Percentiles rank a stretch among this genome's conserved stretches.
Conservation (phyloP, 495 filamentous ascomycete species). For the Evansstolkia leycettana region DNA sequence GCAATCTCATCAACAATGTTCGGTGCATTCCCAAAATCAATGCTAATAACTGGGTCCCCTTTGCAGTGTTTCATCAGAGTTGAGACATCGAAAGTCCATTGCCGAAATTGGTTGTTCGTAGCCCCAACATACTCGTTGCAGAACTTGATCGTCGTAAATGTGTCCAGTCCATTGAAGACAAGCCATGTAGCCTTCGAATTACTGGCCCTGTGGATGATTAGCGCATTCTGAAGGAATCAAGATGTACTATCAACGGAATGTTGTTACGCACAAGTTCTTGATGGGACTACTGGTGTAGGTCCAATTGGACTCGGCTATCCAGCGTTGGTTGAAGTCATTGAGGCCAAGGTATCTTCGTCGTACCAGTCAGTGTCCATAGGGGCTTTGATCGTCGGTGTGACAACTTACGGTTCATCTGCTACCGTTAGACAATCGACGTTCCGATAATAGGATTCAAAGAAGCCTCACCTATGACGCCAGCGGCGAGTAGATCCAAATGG, state of each 20-base stretch:
- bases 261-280: slow-evolving; percentile 27
- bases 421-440: too few species aligned
- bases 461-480: slow-evolving; percentile 31
- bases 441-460: background rate
- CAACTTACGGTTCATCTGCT: slow-evolving; percentile 37
- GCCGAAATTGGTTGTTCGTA: slow-evolving; percentile 61
- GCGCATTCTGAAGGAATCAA: background rate
- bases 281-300: slow-evolving; percentile 47
- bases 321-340: slow-evolving; percentile 51
- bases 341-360: slow-evolving; percentile 34
- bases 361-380: slow-evolving; percentile 4
- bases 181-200: slow-evolving; percentile 33
- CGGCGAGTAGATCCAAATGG: slow-evolving; percentile 47
- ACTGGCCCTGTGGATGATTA: slow-evolving; percentile 9
- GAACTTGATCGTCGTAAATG: slow-evolving; percentile 48
- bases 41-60: slow-evolving; percentile 25
- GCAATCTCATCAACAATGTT: slow-evolving; percentile 43
- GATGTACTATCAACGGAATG: background rate
- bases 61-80: slow-evolving; percentile 34
- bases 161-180: slow-evolving; percentile 56
- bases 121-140: slow-evolving; percentile 48
- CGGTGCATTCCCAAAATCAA: slow-evolving; percentile 46
- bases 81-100: slow-evolving; percentile 57
- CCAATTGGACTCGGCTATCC: slow-evolving; percentile 50
- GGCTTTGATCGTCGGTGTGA: background rate